Percentiles rank a stretch among this genome's conserved stretches.
Evolutionary conservation across 805 yeast genomes (phyloP).

Genomic region (Saturnispora serradocipensis): DNA sequence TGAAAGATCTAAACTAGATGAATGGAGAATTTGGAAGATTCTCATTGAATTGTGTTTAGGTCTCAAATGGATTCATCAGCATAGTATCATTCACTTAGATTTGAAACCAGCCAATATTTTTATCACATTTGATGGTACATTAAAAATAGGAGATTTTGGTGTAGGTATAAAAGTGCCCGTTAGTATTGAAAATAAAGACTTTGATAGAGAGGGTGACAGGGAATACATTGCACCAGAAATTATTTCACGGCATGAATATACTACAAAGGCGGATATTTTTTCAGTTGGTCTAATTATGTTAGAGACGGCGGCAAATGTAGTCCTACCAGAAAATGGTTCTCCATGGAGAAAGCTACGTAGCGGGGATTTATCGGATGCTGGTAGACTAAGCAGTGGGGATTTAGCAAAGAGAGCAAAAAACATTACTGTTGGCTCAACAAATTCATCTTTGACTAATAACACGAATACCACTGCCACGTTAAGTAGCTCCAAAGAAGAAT

Average conservation of each 20-base stretch:
- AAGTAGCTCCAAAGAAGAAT: not conserved
- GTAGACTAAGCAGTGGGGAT: conserved; percentile 69
- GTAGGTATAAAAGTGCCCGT: conserved; percentile 80
- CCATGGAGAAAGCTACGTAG: conserved; percentile 95
- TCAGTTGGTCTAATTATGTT: conserved; percentile 90
- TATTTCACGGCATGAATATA: conserved; percentile 70
- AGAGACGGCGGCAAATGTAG: conserved; percentile 92
- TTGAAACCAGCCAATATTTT: conserved; percentile 92
- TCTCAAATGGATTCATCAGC: conserved; percentile 67
- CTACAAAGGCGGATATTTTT: conserved; percentile 89
- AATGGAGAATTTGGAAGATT: conserved; percentile 97
- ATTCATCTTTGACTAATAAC: not conserved
- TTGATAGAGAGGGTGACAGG: conserved; percentile 94
- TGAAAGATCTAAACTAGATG: conserved; percentile 72
- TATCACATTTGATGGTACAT: conserved; percentile 86
- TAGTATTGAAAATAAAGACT: conserved; percentile 33
- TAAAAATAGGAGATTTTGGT: conserved; percentile 96
- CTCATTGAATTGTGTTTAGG: conserved; percentile 77
- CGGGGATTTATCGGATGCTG: conserved; percentile 94
- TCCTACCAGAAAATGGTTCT: conserved; percentile 89
- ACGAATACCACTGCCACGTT: not conserved
- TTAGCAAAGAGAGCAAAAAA: conserved; percentile 26
- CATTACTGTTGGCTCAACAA: not conserved
- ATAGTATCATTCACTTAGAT: conserved; percentile 76
- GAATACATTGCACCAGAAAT: conserved; percentile 98